Base-by-base conservation (phyloP, 331 rosid species). In the Quercus lobata region DNA sequence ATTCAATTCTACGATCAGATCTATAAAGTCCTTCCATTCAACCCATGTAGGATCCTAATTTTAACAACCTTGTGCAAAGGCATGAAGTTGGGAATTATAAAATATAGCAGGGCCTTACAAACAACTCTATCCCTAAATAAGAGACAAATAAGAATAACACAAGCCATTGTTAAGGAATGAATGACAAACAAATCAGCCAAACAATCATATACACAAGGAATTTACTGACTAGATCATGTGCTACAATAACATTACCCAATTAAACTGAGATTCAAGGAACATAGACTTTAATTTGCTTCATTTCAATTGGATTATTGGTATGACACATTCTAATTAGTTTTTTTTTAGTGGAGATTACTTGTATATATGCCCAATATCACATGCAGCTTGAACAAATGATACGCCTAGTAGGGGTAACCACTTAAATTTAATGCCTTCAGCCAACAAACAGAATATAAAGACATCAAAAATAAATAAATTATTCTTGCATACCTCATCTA, bases 401-500 rank as follows among this genome's bases (percentile, higher is more conserved):
- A 17, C 4, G 9, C 41, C 37, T 30, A 65, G 17, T 65, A 65
- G 71, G 19, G 17, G 19, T 17, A 65, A 32, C 71, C 21, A 29
- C 9, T 29, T 65, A 65, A 65, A 29, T 21, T 15, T 4, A 16
- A 30, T 17, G 19, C 7, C 30, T 65, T 30, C 19, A 15, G 71
- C 71, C 71, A 65, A 30, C 71, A 65, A 29, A 65, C 71, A 57
- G 30, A 57, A 57, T 10, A 57, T 21, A n/a, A 57, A n/a, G 15
- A 57, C 25, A n/a, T 25, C 63, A 57, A 57, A 37, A 81, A 76
- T 52, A 6, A 54, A 16, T 57, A 56, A 68, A 17, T 17, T 49
- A 17, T 61, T 66, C 73, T 79, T 73, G 57, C 82, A 34, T 96
- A 96, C 99, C 99, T 96, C 94, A 79, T 96, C 99, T 74, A 89